phyloP scores from a whole-genome alignment of 139 green algal genomes.

The Chlorella sp. region DNA sequence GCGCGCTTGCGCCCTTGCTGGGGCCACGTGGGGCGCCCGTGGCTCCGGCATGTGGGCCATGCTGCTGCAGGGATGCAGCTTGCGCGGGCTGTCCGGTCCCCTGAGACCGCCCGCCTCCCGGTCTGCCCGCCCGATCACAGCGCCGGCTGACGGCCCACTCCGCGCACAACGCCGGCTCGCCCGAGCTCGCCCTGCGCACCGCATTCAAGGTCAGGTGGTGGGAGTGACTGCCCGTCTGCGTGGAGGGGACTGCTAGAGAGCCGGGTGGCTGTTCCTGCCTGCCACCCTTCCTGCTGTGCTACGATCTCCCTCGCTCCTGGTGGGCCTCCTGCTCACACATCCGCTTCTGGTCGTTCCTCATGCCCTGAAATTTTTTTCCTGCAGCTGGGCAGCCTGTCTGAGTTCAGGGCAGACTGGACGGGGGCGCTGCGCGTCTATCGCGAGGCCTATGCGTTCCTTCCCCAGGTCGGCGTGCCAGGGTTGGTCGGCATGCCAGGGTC shows the following conservation, averaged over 20 bases:
- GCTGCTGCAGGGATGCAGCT: too few relatives aligned
- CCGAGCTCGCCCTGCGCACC: conserved; percentile 48
- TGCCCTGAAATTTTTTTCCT: not conserved
- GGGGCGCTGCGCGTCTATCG: conserved; percentile 42
- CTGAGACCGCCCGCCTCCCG: too few relatives aligned
- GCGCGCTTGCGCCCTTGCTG: too few relatives aligned
- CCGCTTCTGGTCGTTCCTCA: conserved; percentile 48
- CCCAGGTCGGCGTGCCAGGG: conserved; percentile 1
- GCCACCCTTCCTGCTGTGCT: not conserved
- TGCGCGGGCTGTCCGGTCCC: too few relatives aligned
- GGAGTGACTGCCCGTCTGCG: too few relatives aligned
- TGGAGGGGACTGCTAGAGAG: too few relatives aligned
- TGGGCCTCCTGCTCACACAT: conserved; percentile 46
- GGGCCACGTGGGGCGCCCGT: not conserved
- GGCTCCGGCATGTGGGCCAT: not conserved
- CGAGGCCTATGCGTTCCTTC: conserved; percentile 43
- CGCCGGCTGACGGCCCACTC: conserved; percentile 41
- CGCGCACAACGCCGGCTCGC: conserved; percentile 25
- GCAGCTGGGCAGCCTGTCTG: conserved; percentile 43
- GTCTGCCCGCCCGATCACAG: too few relatives aligned
- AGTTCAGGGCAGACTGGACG: conserved; percentile 50
- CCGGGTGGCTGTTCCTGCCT: not conserved
- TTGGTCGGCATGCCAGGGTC: not conserved
- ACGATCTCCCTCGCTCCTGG: not conserved
- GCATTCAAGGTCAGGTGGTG: conserved; percentile 57